Evolutionary conservation across 225 moss, liverwort and hornwort genomes (phyloP), one percentile per base, ranked within the genome.

Genomic region (Neckera pumila): DNA sequence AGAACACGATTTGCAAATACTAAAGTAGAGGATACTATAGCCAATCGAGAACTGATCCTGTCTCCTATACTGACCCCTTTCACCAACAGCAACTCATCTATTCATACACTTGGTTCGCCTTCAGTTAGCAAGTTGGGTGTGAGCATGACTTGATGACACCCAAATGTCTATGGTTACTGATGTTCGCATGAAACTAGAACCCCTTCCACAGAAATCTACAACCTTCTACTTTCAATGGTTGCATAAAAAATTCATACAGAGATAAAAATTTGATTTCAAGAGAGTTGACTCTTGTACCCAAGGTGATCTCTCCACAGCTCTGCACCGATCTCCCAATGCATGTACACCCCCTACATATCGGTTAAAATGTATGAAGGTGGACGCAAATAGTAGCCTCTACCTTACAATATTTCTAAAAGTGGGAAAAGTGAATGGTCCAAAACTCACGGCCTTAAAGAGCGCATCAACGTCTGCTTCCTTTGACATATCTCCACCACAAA

Each of bases 381-480:
- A 69, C 14, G 21, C 75, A 61, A n/a, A 61, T 47, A 75, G 60
- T 12, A 47, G 36, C 49, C 28, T 62, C 62, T 85, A 27, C 49
- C 51, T 85, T 34, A 20, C n/a, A n/a, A 36, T 36, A 49, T 19
- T 33, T 36, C 22, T 10, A 33, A 57, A 47, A 42, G 51, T 9
- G 53, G 66, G 19, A 72, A 83, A 86, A 82, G 10, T 38, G 83
- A 83, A 31, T 26, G 76, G 76, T 33, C 36, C 27, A 49, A 81
- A 83, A 89, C 95, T 92, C 74, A 96, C 97, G 20, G 96, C 93
- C 90, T 97, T 96, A 43, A 98, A 93, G 42, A 98, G 92, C 36
- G 93, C 94, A 73, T 90, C 93, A 60, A 98, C 97, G 80, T 98
- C 97, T 76, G 85, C 97, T 91, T 96, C 92, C 90, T 98, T 97